Percentiles rank a stretch among this genome's conserved stretches.
Evolutionary conservation across 176 grass and related monocot genomes (phyloP).

Genomic region (Lolium rigidum): DNA sequence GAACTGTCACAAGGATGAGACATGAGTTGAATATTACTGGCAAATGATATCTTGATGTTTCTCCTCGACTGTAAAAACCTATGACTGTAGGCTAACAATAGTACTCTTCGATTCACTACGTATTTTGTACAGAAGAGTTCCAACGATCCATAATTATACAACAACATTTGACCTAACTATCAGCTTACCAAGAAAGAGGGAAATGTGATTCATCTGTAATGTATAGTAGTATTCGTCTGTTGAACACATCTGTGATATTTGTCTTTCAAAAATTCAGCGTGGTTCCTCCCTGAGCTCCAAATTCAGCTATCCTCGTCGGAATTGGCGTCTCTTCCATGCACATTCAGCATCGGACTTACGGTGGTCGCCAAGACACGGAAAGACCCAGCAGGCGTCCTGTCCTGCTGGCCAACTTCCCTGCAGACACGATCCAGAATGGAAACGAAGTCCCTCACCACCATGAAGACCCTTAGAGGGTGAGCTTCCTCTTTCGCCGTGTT

Average conservation of each 20-base stretch:
- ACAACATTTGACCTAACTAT: slow-evolving; percentile 9
- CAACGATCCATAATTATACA: slow-evolving; percentile 36
- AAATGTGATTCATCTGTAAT: slow-evolving; percentile 36
- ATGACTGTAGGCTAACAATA: not conserved
- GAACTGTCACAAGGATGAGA: not conserved
- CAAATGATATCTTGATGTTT: not conserved
- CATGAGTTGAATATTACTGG: not conserved
- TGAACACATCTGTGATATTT: not conserved
- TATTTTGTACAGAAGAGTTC: slow-evolving; percentile 55
- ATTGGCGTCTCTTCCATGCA: slow-evolving; percentile 36
- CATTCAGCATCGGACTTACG: slow-evolving; percentile 46
- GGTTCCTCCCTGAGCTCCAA: not conserved
- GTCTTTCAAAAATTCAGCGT: slow-evolving; percentile 22
- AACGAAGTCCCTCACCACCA: slow-evolving; percentile 94
- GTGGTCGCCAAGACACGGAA: slow-evolving; percentile 61
- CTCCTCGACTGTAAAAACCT: not conserved
- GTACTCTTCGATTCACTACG: slow-evolving; percentile 20
- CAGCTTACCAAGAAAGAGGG: not conserved
- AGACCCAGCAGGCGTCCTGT: slow-evolving; percentile 73
- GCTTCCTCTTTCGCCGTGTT: slow-evolving; percentile 74
- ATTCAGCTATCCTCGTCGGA: slow-evolving; percentile 67
- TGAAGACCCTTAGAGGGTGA: slow-evolving; percentile 88
- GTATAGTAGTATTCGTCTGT: slow-evolving; percentile 21
- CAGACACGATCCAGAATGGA: slow-evolving; percentile 86
- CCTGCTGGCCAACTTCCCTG: slow-evolving; percentile 82